Base-by-base conservation (phyloP, 1,139 yeast genomes). In the Candida glucosophila region DNA sequence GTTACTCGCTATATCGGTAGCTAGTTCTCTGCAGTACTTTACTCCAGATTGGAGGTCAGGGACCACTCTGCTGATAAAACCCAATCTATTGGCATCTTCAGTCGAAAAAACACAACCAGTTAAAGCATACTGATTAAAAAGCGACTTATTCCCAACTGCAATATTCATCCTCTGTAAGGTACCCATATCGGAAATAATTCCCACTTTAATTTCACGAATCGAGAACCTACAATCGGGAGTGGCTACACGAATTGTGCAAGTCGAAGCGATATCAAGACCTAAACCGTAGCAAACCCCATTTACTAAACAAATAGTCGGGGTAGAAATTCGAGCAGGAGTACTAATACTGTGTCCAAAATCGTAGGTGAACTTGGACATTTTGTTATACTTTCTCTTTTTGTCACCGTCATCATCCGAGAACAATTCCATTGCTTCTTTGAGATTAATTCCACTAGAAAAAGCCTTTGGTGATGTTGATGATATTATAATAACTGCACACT, bases 171-270 rank as follows among this genome's bases (percentile, higher is more conserved):
- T 63, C 52, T 81, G 90, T 34, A 80, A 58, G 1, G 82, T 65
- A 7, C 93, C 93, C 39, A 81, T 78, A 46, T 81, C 93, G 3
- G 93, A 88, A 16, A 83, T 69, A 49, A 81, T 66, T 4, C 92
- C 93, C 30, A 81, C 63, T 34, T 72, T 73, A 34, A 79, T 74
- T 49, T 81, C 93, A 32, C 79, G 68, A 30, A 81, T 70, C 19
- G 81, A 67, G 37, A 79, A 64, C 23, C 51, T 53, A 14, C 70
- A 65, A 35, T 70, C 80, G 21, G 55, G 55, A 9, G 74, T 57
- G 6, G 75, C 74, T 15, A 75, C 53, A 30, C 92, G 62, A 23
- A 81, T 67, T 21, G 76, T 65, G 22, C 67, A 61, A 1, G 79
- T 68, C 13, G 77, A 52, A 7, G 78, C 55, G 22, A 81, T 67